Evolutionary conservation across 2,329 filamentous ascomycete genomes (phyloP).

Genomic region (Lasiodiplodia gonubiensis): DNA sequence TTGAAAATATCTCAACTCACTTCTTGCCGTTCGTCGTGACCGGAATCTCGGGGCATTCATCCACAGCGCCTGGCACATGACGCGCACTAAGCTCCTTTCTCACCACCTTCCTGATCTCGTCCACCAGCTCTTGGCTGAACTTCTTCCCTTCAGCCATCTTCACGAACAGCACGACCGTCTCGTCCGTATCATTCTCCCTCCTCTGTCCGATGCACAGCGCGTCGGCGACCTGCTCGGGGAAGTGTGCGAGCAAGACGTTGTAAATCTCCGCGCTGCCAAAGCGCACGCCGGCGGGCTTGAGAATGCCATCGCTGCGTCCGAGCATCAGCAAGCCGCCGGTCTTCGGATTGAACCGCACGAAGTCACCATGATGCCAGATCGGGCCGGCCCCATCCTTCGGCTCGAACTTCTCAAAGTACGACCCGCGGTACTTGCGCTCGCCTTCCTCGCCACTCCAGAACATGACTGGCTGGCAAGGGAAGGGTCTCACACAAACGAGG

Average conservation of each 20-base stretch:
- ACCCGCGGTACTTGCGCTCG: constrained; percentile 76
- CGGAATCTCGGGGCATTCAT: constrained; percentile 84
- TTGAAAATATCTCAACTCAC: constrained; percentile 53
- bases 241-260: constrained; percentile 86
- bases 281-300: constrained; percentile 89
- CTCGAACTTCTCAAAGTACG: constrained; percentile 86
- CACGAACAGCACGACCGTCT: constrained; percentile 87
- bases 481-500: constrained; percentile 82
- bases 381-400: constrained; percentile 36
- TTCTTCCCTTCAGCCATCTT: constrained; percentile 68
- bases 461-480: constrained; percentile 87
- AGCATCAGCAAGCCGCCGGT: constrained; percentile 89
- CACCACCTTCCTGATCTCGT: constrained; percentile 70
- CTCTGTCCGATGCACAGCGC: constrained; percentile 85
- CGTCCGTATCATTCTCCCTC: constrained; percentile 73
- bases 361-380: constrained; percentile 95
- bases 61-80: constrained; percentile 85
- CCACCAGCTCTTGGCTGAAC: constrained; percentile 64
- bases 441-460: constrained; percentile 77
- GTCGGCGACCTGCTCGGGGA: constrained; percentile 78
- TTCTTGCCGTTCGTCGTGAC: constrained; percentile 97
- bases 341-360: constrained; percentile 71
- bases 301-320: constrained; percentile 86
- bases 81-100: constrained; percentile 81
- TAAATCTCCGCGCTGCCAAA: constrained; percentile 97